Evolutionary conservation across 2,329 filamentous ascomycete genomes (phyloP).

Genomic region (Pyrenochaeta sp.): DNA sequence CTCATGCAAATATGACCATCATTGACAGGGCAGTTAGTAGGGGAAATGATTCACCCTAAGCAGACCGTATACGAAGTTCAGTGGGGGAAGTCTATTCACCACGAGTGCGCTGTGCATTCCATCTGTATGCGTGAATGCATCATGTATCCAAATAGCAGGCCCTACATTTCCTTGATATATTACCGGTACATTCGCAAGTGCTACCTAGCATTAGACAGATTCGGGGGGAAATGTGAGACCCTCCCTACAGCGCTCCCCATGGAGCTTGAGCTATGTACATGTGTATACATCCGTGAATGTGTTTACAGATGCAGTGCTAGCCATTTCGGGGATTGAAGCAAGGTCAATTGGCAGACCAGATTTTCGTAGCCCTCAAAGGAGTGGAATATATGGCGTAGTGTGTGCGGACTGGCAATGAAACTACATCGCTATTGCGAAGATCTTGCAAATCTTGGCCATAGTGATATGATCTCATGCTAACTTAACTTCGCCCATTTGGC

Average conservation of each 20-base stretch:
- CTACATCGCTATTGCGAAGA: constrained; percentile 1
- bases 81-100: too few species aligned
- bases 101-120: too few species aligned
- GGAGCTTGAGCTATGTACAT: neutral
- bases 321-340: neutral
- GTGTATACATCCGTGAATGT: neutral
- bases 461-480: neutral
- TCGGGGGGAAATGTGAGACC: neutral
- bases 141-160: too few species aligned
- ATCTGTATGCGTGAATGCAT: too few species aligned
- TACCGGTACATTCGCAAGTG: too few species aligned
- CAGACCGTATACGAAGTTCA: too few species aligned
- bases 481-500: neutral
- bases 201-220: neutral
- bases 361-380: neutral
- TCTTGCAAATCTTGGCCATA: constrained; percentile 1
- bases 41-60: neutral
- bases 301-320: neutral
- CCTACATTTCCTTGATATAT: too few species aligned
- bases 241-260: neutral
- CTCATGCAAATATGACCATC: neutral
- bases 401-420: constrained; percentile 9
- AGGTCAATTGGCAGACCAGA: constrained; percentile 1
- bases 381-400: neutral
- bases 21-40: neutral